Base-by-base conservation (phyloP, 257 asterid genomes). In the Verbena officinalis region DNA sequence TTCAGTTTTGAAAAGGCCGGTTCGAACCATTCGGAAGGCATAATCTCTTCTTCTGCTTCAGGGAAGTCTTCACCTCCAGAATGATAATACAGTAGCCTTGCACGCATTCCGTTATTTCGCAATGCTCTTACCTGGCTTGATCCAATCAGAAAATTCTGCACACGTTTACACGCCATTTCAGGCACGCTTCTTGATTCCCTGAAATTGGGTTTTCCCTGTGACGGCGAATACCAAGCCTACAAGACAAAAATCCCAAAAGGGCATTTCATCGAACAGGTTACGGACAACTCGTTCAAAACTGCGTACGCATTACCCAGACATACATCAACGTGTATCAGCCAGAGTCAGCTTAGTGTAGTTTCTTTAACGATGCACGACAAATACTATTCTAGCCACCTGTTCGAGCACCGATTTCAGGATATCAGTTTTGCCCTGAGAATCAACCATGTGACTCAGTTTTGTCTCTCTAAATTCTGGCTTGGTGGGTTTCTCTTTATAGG, bases 11-110 rank as follows among this genome's bases (percentile, higher is more conserved):
- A 19, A 17, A 76, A 82, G 48, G 91, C 80, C 42, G 64, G 73
- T 15, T 78, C 95, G 27, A 75, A 82, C 97, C 97, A 93, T 68
- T 87, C 95, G 4, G 78, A 62, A 59, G 92, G 72, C 3, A 75
- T 71, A 67, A 51, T 19, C 24, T 72, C 80, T 22, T 62, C 75
- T 45, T 61, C 80, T 43, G 19, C 76, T 30, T 72, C 72, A 55
- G 63, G 58, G 21, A 78, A 67, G 55, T 70, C 71, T 39, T 68
- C 81, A 43, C 70, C 85, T 17, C 57, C 38, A 20, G 76, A 67
- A 21, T 78, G 77, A 70, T 65, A 61, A 38, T 30, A 72, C 15
- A 42, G 43, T 43, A 64, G 56, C 39, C 80, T 73, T 34, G 65
- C 27, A 13, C 67, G 40, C 77, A 67, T 61, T 40, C 44, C 21